Evolutionary conservation across 73 alveolate species (phyloP).

Genomic region (Paramecium primaurelia): DNA sequence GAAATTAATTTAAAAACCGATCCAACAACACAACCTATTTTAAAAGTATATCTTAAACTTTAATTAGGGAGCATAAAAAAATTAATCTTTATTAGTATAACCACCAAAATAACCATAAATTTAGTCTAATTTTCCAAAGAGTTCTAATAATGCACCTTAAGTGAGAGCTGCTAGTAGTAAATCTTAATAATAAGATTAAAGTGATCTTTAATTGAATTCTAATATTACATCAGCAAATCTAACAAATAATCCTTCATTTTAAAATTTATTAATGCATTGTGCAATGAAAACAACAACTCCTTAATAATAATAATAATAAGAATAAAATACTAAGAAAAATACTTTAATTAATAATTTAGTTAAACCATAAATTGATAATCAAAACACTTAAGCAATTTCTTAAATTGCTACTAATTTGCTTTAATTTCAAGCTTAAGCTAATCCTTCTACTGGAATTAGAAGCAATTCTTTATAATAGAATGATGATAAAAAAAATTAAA

Average conservation of each 20-base stretch:
- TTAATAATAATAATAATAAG: not conserved
- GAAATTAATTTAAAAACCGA: not conserved
- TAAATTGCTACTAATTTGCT: not conserved
- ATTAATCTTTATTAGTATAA: not conserved
- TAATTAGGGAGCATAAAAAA: conserved; percentile 31
- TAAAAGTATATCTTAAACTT: not conserved
- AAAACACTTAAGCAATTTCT: not conserved
- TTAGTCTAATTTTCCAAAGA: not conserved
- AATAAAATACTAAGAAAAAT: not conserved
- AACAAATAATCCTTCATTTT: conserved; percentile 16
- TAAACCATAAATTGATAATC: not conserved
- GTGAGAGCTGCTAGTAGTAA: conserved; percentile 45
- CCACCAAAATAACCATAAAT: not conserved
- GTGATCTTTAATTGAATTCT: not conserved
- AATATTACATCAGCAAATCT: not conserved
- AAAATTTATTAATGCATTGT: conserved; percentile 24
- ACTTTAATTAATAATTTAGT: not conserved
- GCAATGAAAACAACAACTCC: conserved; percentile 33
- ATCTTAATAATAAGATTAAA: not conserved
- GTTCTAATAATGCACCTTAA: not conserved
- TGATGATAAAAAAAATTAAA: not conserved
- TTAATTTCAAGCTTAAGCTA: not conserved
- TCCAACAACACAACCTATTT: not conserved
- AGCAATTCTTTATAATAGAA: conserved; percentile 38
- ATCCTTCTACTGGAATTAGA: not conserved